Evolutionary conservation across 148 eudicot species (phyloP), one percentile per base, ranked within the genome.

Genomic region (Fagopyrum esculentum): DNA sequence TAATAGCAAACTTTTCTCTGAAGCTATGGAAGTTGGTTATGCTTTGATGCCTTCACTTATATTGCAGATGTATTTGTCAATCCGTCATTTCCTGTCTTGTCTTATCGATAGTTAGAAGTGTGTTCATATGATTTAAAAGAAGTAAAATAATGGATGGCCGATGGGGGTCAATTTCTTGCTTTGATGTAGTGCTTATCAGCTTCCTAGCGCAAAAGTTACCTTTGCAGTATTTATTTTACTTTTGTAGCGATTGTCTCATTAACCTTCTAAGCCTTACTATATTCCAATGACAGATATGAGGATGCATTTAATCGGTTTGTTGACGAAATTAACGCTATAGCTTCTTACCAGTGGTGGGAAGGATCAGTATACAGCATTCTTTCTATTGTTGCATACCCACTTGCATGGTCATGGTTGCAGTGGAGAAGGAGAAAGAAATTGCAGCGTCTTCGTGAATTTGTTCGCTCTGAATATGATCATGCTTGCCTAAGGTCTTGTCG

Each of bases 321-420:
- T 57, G 96, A 95, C 51, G 99, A 95, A 80, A 84, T 92, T 59
- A 95, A 95, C 81, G 88, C 85, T 6, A 71, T 92, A 76, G 99
- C 99, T 74, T 83, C 92, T 78, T 95, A 90, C 83, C 92, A 95
- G 78, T 92, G 97, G 99, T 95, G 99, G 99, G 99, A 95, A 90
- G 99, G 99, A 79, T 95, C 99, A 19, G 79, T 92, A 16, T 85
- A 92, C 73, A 80, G 87, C 80, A 89, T 95, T 74, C 86, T 95
- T 26, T 89, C 85, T 75, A 71, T 87, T 71, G 63, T 92, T 77
- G 89, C 87, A 51, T 95, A 89, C 86, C 99, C 99, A 66, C 87
- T 95, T 71, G 93, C 97, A 74, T 90, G 97, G 97, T 87, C 99
- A 76, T 95, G 99, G 99, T 77, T 90, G 86, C 99, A 95, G 79